These are phyloP conservation scores for Coemansia sp. DNA, from an alignment of 192 early-diverging fungal genomes.

Conservation along the genomic window DNA sequence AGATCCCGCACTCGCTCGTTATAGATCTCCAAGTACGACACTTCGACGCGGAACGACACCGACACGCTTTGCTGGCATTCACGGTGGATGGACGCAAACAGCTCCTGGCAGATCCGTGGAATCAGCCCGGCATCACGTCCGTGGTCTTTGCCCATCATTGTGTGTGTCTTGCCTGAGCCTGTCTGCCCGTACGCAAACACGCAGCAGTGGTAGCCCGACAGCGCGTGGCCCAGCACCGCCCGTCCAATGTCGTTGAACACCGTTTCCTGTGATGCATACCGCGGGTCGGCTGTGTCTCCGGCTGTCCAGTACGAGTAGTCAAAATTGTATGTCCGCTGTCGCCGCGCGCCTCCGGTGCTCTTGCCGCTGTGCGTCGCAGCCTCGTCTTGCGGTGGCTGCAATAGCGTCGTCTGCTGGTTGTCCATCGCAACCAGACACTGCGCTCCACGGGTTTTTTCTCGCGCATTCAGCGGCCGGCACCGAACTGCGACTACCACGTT, in stretches of 20 bases:
- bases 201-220: constrained; percentile 88
- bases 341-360: constrained; percentile 12
- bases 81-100: constrained; percentile 65
- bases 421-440: constrained; percentile 67
- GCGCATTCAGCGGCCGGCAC: constrained; percentile 71
- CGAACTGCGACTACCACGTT: constrained; percentile 67
- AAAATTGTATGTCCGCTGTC: constrained; percentile 66
- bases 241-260: constrained; percentile 75
- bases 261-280: constrained; percentile 67
- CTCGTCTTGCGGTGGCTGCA: constrained; percentile 55
- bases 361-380: not conserved
- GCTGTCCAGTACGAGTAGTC: constrained; percentile 90
- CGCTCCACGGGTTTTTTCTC: constrained; percentile 63
- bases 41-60: constrained; percentile 63
- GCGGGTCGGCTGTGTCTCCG: constrained; percentile 54
- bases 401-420: constrained; percentile 68
- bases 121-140: constrained; percentile 75
- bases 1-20: constrained; percentile 80
- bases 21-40: constrained; percentile 92
- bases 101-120: constrained; percentile 73
- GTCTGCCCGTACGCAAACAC: constrained; percentile 80
- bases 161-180: constrained; percentile 56
- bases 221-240: constrained; percentile 78
- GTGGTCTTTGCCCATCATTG: constrained; percentile 58
- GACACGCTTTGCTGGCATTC: constrained; percentile 21